Base-by-base conservation (phyloP, 176 grass and related monocot genomes). In the Tuctoria greenei region DNA sequence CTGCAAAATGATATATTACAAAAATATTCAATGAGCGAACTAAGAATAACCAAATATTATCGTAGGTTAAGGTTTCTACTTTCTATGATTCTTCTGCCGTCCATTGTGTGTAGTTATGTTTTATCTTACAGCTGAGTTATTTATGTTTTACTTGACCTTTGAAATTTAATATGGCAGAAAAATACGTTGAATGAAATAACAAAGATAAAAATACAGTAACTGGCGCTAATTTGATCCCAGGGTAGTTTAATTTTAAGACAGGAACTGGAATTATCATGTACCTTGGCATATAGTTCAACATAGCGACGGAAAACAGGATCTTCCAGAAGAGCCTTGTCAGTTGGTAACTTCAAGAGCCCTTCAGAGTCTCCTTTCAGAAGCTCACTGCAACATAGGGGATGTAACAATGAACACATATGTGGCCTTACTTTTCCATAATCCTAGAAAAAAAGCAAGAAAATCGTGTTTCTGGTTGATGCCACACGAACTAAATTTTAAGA, bases 331-430 rank as follows among this genome's bases (percentile, higher is more conserved):
- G 69, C 80, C 27, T 86, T 83, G 69, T 95, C 92, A 18, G 88
- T 91, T 8, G 78, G 88, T 23, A 95, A 76, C 47, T 95, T 91
- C 41, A 91, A 44, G 20, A 90, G 84, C 7, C 83, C 85, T 56
- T 87, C 49, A 0, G 77, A 43, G 17, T 91, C 86, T 3, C 52
- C 83, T 62, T 86, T 78, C 64, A 84, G 58, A 57, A 95, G 80
- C 79, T 91, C 88, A 52, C 92, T 95, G 60, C 44, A 75, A 23
- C 9, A 64, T 42, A 20, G 5, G 41, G 10, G 27, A n/a, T 18
- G 64, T 35, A 73, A 2, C 1, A 0, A 14, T 41, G 31, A 42
- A 9, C 8, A n/a, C 18, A 15, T 6, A 39, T 49, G 2, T 31
- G 27, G 39, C 13, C 31, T 56, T 21, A 39, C 18, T 37, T 14